Percentiles rank a stretch among this genome's conserved stretches.
Conservation (phyloP, 1,284 basidiomycete species). For the Ustilago shanxiensis region DNA sequence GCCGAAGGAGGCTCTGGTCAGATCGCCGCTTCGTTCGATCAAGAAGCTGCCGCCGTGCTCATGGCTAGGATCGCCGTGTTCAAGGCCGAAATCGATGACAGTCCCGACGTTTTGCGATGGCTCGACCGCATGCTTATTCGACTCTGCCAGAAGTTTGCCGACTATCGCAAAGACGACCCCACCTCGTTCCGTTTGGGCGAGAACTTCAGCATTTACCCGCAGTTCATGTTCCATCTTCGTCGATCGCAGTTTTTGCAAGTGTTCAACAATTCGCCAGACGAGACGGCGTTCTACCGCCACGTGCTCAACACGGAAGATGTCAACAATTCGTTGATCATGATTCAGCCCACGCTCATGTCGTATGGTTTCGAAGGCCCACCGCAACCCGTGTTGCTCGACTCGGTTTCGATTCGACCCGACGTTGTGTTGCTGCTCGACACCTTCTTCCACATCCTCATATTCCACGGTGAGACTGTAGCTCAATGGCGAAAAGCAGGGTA, state of each 20-base stretch:
- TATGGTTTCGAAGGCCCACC: slow-evolving; percentile 92
- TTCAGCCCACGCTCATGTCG: slow-evolving; percentile 99
- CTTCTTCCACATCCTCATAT: slow-evolving; percentile 99
- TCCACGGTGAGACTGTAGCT: slow-evolving; percentile 97
- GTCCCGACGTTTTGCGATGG: slow-evolving; percentile 96
- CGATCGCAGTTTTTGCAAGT: slow-evolving; percentile 99
- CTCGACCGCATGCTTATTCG: slow-evolving; percentile 98
- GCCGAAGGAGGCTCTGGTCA: slow-evolving; percentile 94
- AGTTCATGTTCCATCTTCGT: slow-evolving; percentile 99
- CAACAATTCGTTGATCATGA: slow-evolving; percentile 99
- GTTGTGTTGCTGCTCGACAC: slow-evolving; percentile 98
- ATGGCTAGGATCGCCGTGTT: slow-evolving; percentile 99
- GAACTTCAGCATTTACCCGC: slow-evolving; percentile 99
- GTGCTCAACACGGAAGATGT: slow-evolving; percentile 97
- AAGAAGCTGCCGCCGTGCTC: slow-evolving; percentile 96
- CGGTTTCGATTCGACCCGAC: slow-evolving; percentile 96
- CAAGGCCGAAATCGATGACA: slow-evolving; percentile 99
- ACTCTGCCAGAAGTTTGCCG: slow-evolving; percentile 98
- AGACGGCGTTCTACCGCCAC: slow-evolving; percentile 99
- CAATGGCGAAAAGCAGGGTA: slow-evolving; percentile 99
- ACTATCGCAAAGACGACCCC: slow-evolving; percentile 98
- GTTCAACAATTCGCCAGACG: slow-evolving; percentile 99
- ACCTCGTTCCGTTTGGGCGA: slow-evolving; percentile 91
- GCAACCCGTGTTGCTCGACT: slow-evolving; percentile 95
- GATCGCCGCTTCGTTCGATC: slow-evolving; percentile 95